Evolutionary conservation across 148 eudicot species (phyloP).

Genomic region (Simmondsia chinensis): DNA sequence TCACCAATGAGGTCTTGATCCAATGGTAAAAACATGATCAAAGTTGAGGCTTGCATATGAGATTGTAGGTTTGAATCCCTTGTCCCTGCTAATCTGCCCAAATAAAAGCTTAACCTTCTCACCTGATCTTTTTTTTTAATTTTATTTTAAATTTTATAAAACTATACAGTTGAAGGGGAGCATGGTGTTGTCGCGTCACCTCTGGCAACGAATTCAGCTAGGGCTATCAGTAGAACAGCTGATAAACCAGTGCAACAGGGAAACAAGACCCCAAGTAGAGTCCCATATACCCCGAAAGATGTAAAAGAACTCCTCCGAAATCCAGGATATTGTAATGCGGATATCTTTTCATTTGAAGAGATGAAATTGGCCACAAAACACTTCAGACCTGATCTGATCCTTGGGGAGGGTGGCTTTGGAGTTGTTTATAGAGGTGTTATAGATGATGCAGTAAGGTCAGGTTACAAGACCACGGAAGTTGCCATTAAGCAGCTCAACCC

Average conservation of each 20-base stretch:
- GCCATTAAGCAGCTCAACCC: conserved; percentile 90
- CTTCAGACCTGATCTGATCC: conserved; percentile 73
- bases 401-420: conserved; percentile 95
- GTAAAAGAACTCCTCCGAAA: conserved; percentile 64
- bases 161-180: conserved; percentile 17
- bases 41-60: too few species aligned
- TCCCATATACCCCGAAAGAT: conserved; percentile 47
- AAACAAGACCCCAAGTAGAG: conserved; percentile 23
- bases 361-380: conserved; percentile 78
- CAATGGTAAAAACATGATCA: too few species aligned
- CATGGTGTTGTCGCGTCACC: conserved; percentile 10
- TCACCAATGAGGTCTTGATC: too few species aligned
- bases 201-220: conserved; percentile 14
- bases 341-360: conserved; percentile 76
- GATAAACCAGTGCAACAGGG: conserved; percentile 18
- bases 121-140: too few species aligned
- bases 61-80: too few species aligned
- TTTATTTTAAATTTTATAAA: background rate
- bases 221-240: conserved; percentile 10
- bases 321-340: conserved; percentile 64
- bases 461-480: conserved; percentile 55
- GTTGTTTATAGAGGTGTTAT: conserved; percentile 75
- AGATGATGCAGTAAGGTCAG: conserved; percentile 65
- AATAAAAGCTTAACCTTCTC: too few species aligned
- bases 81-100: too few species aligned